Base-by-base conservation (phyloP, 2,329 filamentous ascomycete species). In the Hymenoscyphus linearis region DNA sequence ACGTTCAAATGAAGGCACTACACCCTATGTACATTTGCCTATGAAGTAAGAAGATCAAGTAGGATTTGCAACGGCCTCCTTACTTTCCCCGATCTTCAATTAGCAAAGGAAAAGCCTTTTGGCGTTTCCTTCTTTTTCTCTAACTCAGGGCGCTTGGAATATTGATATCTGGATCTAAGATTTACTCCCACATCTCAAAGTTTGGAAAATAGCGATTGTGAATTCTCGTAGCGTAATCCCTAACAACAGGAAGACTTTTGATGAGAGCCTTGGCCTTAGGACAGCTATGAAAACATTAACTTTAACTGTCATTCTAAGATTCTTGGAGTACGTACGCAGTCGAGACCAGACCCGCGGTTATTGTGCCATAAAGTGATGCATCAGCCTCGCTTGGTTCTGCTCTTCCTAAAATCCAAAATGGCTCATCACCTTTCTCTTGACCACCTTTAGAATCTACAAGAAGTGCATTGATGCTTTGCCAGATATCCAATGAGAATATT, bases 391-490 rank as follows among this genome's bases (percentile, higher is more conserved):
- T 83, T 3, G 84, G 84, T 2, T 71, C 65, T 0, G 76, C 66
- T 0, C 81, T 79, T 1, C 82, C 84, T 13, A 86, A 70, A 0
- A 82, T 69, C 84, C 85, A 88, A 66, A 86, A 87, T 4, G 80
- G 78, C 7, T 71, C 67, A 0, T 71, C 67, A 5, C 34, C 16
- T 58, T 55, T 31, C 53, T 64, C 62, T 6, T 62, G 62, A 54
- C 73, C 74, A n/a, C 74, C 70, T 55, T 75, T 75, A 7, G 72
- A 70, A 2, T 67, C 65, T 3, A 71, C 67, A 3, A 85, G 67
- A 52, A 84, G 62, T 0, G 70, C 77, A 44, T 79, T 76, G 13
- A 87, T 54, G n/a, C 68, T 74, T 58, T 77, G 74, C 85, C 84
- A 88, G 7, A 82, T 77, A 66, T 87, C 81, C 0, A 60, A 62